Evolutionary conservation across 2,329 filamentous ascomycete species (phyloP).

Genomic region (Cladosporium velox): DNA sequence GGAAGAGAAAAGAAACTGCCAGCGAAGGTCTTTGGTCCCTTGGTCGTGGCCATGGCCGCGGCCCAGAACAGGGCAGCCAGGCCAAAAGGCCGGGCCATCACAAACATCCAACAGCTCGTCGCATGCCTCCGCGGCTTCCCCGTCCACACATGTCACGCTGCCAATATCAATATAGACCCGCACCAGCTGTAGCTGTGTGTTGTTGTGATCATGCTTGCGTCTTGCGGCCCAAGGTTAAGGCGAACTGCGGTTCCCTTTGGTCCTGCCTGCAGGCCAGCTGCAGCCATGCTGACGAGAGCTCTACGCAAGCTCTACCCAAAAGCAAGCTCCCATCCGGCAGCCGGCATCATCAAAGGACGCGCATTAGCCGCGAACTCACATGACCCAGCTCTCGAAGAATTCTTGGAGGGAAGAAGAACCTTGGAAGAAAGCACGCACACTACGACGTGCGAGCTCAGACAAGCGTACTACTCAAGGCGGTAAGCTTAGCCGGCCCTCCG

Average conservation of each 20-base stretch:
- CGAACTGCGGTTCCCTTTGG: slow-evolving; percentile 5
- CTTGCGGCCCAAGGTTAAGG: slow-evolving; percentile 16
- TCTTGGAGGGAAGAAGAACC: neutral
- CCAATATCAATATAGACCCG: slow-evolving; percentile 14
- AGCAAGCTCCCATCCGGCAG: neutral
- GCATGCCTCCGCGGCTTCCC: slow-evolving; percentile 7
- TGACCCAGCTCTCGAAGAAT: slow-evolving; percentile 6
- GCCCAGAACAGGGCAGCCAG: slow-evolving; percentile 4
- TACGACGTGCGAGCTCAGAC: neutral
- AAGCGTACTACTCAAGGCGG: neutral
- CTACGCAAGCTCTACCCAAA: neutral
- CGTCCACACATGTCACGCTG: slow-evolving; percentile 3
- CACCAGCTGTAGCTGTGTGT: slow-evolving; percentile 19
- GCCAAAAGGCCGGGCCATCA: slow-evolving; percentile 6
- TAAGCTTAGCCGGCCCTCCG: neutral
- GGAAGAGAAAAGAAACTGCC: slow-evolving; percentile 8
- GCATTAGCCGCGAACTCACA: slow-evolving; percentile 10
- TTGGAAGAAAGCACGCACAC: neutral
- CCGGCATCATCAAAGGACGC: slow-evolving; percentile 2
- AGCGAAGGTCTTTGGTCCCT: neutral
- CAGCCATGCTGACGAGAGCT: slow-evolving; percentile 17
- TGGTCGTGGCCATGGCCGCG: neutral
- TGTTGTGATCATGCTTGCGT: slow-evolving; percentile 4
- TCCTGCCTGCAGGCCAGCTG: slow-evolving; percentile 11
- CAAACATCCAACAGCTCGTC: slow-evolving; percentile 11